A percentile compares a stretch with the other conserved stretches of the same genome.
These are phyloP conservation scores for Avicennia marina DNA, from an alignment of 257 asterid genomes.

Conservation along the genomic window DNA sequence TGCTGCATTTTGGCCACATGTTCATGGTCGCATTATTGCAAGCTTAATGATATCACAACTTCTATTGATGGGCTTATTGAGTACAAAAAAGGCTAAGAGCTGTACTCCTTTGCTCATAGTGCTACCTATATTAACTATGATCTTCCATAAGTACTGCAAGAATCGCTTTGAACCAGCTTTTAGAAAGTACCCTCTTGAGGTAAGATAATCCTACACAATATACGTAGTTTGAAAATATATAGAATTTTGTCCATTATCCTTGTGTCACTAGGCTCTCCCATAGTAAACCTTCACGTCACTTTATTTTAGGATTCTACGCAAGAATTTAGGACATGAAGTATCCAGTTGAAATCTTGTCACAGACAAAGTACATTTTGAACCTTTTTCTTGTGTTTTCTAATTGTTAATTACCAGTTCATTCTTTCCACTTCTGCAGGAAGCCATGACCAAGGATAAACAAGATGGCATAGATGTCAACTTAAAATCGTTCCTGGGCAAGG, in stretches of 20 bases:
- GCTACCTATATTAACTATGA: conserved; percentile 63
- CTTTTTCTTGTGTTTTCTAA: too few species aligned
- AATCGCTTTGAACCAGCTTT: conserved; percentile 91
- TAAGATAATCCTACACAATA: conserved; percentile 17
- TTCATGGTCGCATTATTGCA: conserved; percentile 75
- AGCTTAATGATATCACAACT: conserved; percentile 75
- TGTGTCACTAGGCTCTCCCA: background rate
- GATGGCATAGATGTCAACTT: conserved; percentile 36
- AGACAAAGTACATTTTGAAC: too few species aligned
- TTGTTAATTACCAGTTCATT: background rate
- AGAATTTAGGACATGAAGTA: background rate
- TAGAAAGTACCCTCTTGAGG: conserved; percentile 86
- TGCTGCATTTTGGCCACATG: conserved; percentile 91
- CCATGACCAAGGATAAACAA: conserved; percentile 62
- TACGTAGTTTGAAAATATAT: background rate
- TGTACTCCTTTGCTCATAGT: conserved; percentile 73
- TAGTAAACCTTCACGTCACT: too few species aligned
- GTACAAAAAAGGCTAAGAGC: conserved; percentile 80
- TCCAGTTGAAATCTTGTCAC: too few species aligned
- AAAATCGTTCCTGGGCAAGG: conserved; percentile 61
- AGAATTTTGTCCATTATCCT: background rate
- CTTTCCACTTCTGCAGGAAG: conserved; percentile 51
- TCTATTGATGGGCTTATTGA: conserved; percentile 78
- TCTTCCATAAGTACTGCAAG: conserved; percentile 84
- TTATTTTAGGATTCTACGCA: background rate